Conservation (phyloP, 352 stramenopile species). For the Phytopythium helicoides region DNA sequence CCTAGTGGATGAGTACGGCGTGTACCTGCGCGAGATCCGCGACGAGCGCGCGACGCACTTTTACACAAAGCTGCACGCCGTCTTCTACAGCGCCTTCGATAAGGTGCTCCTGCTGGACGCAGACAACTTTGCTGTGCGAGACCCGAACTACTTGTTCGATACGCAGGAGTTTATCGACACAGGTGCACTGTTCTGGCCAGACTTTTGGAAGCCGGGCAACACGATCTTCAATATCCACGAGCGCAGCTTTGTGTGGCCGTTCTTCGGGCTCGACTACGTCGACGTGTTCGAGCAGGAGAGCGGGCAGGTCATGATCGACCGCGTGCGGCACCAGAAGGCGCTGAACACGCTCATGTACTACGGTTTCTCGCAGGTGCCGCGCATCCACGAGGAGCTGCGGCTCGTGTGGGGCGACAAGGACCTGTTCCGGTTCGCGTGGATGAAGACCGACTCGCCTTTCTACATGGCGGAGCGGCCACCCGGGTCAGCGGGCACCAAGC, state of each 20-base stretch:
- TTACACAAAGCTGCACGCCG: conserved; percentile 72
- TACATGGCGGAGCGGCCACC: conserved; percentile 57
- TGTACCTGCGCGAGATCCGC: conserved; percentile 64
- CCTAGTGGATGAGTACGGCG: conserved; percentile 33
- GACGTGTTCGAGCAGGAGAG: conserved; percentile 82
- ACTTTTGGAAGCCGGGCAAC: conserved; percentile 69
- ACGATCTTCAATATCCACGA: conserved; percentile 81
- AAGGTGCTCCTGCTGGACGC: conserved; percentile 72
- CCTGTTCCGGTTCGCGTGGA: conserved; percentile 77
- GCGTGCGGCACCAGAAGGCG: conserved; percentile 36
- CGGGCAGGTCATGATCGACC: conserved; percentile 68
- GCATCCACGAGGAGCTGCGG: conserved; percentile 39
- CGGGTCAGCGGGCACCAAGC: conserved; percentile 43
- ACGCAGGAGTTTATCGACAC: conserved; percentile 44
- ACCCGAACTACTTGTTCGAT: conserved; percentile 70
- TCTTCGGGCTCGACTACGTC: conserved; percentile 52
- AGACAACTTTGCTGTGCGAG: conserved; percentile 68
- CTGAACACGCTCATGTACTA: conserved; percentile 77
- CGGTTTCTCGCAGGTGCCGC: conserved; percentile 37
- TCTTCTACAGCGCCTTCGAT: conserved; percentile 78
- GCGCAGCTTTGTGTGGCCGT: conserved; percentile 63
- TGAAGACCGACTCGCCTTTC: conserved; percentile 53
- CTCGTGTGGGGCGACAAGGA: conserved; percentile 83
- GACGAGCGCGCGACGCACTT: conserved; percentile 45
- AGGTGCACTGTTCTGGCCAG: conserved; percentile 81